phyloP scores from a whole-genome alignment of 768 basidiomycete genomes.

The Cantharellus anzutake region DNA sequence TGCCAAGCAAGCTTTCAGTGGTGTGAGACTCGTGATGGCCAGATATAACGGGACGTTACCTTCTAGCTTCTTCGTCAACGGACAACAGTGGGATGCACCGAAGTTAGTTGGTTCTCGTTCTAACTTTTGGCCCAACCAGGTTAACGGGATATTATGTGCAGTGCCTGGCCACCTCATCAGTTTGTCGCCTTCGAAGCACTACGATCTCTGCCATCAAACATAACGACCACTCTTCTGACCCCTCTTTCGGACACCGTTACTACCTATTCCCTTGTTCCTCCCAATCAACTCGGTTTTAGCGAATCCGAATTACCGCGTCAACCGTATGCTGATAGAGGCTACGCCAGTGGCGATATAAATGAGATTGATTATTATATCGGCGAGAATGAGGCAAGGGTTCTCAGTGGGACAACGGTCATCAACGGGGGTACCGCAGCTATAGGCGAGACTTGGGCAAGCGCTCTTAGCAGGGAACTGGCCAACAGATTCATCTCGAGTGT shows the following conservation, averaged over 20 bases:
- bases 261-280: slow-evolving; percentile 48
- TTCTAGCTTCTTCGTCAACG: slow-evolving; percentile 54
- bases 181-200: slow-evolving; percentile 67
- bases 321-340: slow-evolving; percentile 16
- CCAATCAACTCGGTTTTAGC: slow-evolving; percentile 56
- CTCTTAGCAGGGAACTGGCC: slow-evolving; percentile 50
- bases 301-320: slow-evolving; percentile 58
- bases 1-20: slow-evolving; percentile 54
- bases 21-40: slow-evolving; percentile 58
- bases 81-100: slow-evolving; percentile 48
- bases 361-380: slow-evolving; percentile 12
- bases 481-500: slow-evolving; percentile 71
- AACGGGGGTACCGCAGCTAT: slow-evolving; percentile 46
- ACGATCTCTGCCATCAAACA: slow-evolving; percentile 47
- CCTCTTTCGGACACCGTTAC: slow-evolving; percentile 34
- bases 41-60: slow-evolving; percentile 78
- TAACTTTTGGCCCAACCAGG: not conserved
- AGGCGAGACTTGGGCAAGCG: slow-evolving; percentile 45
- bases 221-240: slow-evolving; percentile 34
- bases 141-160: slow-evolving; percentile 16
- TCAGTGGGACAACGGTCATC: slow-evolving; percentile 23
- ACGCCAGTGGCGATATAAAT: slow-evolving; percentile 35
- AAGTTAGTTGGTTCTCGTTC: not conserved
- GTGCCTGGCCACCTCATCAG: slow-evolving; percentile 74
- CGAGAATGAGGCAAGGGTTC: slow-evolving; percentile 13